phyloP scores from a whole-genome alignment of 495 filamentous ascomycete genomes.

The Aspergillus carlsbadensis region DNA sequence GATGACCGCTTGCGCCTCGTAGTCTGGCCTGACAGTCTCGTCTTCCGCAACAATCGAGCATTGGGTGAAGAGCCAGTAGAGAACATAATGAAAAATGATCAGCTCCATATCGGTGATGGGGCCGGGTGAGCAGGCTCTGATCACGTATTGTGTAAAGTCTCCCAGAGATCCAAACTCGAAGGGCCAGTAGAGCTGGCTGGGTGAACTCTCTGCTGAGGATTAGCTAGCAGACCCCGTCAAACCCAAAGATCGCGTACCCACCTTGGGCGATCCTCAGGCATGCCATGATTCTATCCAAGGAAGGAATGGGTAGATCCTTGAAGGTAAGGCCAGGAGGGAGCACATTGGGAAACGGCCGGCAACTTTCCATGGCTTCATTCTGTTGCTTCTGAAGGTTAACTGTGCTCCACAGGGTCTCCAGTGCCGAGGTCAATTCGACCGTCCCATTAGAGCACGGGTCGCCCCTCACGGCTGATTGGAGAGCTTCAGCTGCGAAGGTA shows the following conservation, averaged over 20 bases:
- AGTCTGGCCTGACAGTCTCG: conserved; percentile 6
- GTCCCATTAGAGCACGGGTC: not conserved
- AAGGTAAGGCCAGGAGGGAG: conserved; percentile 6
- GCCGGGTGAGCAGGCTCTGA: conserved; percentile 11
- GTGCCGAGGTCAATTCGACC: conserved; percentile 3
- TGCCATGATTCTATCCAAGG: conserved; percentile 8
- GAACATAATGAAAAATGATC: conserved; percentile 17
- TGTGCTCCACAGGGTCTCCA: not conserved
- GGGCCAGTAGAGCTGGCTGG: too few species aligned
- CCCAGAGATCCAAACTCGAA: too few species aligned
- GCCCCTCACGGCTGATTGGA: conserved; percentile 5
- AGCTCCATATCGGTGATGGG: conserved; percentile 13
- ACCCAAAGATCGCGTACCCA: too few species aligned
- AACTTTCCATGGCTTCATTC: conserved; percentile 4
- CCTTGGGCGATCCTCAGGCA: conserved; percentile 17
- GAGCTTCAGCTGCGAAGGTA: conserved; percentile 6
- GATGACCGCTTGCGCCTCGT: conserved; percentile 8
- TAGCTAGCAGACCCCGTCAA: too few species aligned
- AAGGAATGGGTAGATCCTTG: conserved; percentile 11
- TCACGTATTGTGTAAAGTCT: too few species aligned
- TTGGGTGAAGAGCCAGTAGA: conserved; percentile 17
- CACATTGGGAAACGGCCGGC: conserved; percentile 4
- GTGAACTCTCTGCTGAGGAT: not conserved
- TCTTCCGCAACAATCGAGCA: conserved; percentile 6
- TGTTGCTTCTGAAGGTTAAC: conserved; percentile 10